Evolutionary conservation across 352 stramenopile species (phyloP), one percentile per base, ranked within the genome.

Genomic region (Halophytophthora batemanensis): DNA sequence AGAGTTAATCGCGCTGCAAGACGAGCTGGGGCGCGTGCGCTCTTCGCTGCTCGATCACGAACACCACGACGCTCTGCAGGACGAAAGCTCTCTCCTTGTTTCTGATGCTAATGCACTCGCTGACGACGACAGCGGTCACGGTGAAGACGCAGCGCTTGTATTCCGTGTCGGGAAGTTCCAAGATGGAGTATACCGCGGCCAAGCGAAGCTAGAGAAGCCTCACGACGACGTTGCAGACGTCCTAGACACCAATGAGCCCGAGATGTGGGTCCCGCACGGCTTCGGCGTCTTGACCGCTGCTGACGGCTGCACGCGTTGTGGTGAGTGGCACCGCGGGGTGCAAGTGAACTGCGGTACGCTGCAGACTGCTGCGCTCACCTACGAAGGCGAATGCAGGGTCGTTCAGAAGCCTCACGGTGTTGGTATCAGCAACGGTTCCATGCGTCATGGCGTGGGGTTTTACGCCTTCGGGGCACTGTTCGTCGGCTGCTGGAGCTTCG

Each of bases 391-490:
- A 39, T 80, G 66, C 57, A 45, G 6, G 53, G 38, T 17, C 22
- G 11, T 5, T 53, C 66, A 0, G 50, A 37, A 39, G 66, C 63
- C 14, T 72, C 34, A 37, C 6, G 36, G 18, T 50, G 45, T 38
- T 41, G 28, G 41, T 22, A 41, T 17, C 38, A 12, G 38, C 18
- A 18, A 11, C 17, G 38, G 13, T 34, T 13, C 40, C 40, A 5
- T 50, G 15, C 8, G 35, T 18, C 23, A 69, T 38, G 74, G 74
- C n/a, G 56, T 87, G 6, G 77, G 71, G 14, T 51, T 63, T 7
- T 86, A 78, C 38, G 58, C 58, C 0, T 69, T 80, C 45, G 71
- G 71, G 6, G 46, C 44, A 7, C 67, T 66, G 6, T 85, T 86
- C 40, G 43, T 47, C 25, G 77, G 74, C 1, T 56, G 50, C 17